Conservation (phyloP, 352 stramenopile genomes). For the Phytopythium delawarense region DNA sequence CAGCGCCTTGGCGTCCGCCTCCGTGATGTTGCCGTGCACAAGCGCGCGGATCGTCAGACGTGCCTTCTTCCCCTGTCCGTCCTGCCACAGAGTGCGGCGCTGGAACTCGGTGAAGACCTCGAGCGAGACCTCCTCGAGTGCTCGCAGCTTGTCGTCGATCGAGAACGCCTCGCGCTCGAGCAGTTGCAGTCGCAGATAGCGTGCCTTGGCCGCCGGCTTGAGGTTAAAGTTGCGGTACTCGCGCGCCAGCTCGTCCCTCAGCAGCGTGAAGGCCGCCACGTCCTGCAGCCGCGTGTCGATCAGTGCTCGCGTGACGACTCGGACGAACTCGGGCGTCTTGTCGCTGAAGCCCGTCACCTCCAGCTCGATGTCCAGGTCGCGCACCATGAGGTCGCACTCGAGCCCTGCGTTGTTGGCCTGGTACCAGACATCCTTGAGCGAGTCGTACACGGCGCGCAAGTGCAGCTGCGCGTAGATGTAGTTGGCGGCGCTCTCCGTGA, state of each 20-base stretch:
- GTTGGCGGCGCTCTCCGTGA: constrained; percentile 35
- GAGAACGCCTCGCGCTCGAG: constrained; percentile 58
- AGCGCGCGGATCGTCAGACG: constrained; percentile 22
- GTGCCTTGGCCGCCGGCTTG: constrained; percentile 58
- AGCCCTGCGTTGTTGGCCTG: constrained; percentile 60
- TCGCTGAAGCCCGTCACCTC: constrained; percentile 73
- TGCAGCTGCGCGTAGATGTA: constrained; percentile 66
- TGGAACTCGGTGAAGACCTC: constrained; percentile 29
- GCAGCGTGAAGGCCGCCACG: constrained; percentile 33
- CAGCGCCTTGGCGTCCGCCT: constrained; percentile 26
- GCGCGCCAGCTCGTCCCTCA: constrained; percentile 52
- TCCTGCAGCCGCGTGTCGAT: constrained; percentile 15
- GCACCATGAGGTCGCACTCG: constrained; percentile 45
- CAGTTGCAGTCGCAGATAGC: constrained; percentile 65
- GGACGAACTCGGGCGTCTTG: constrained; percentile 49
- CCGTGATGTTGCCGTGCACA: constrained; percentile 63
- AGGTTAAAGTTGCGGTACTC: constrained; percentile 69
- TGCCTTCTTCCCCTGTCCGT: constrained; percentile 1
- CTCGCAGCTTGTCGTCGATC: constrained; percentile 50
- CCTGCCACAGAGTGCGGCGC: constrained; percentile 17
- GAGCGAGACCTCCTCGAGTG: constrained; percentile 24
- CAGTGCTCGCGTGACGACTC: constrained; percentile 39
- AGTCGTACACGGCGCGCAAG: constrained; percentile 56
- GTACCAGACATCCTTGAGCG: constrained; percentile 62
- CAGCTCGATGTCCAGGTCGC: constrained; percentile 63